Percentiles rank a stretch among this genome's conserved stretches.
Evolutionary conservation across 805 yeast species (phyloP).

Genomic region (Metschnikowia colocasiae): DNA sequence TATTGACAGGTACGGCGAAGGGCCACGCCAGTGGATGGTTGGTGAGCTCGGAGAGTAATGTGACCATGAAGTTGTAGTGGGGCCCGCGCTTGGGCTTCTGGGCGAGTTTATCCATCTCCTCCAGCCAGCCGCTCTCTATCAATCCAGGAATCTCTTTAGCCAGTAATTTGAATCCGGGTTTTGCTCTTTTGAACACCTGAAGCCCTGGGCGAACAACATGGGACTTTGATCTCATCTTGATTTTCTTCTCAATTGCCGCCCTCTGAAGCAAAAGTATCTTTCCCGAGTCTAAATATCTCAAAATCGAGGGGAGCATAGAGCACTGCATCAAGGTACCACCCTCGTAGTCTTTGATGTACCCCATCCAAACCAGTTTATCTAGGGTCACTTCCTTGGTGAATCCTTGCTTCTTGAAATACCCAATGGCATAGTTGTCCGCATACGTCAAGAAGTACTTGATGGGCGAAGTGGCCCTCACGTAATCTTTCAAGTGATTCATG

Average conservation of each 20-base stretch:
- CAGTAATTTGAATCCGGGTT: constrained; percentile 16
- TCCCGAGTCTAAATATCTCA: constrained; percentile 81
- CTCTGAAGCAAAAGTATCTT: constrained; percentile 83
- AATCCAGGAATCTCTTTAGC: constrained; percentile 80
- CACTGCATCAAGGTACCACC: constrained; percentile 99
- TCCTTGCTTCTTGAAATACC: constrained; percentile 97
- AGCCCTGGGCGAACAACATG: constrained; percentile 82
- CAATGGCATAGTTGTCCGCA: constrained; percentile 98
- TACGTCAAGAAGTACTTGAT: constrained; percentile 86
- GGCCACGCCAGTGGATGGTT: constrained; percentile 99
- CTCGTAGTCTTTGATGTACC: constrained; percentile 97
- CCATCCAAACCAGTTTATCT: constrained; percentile 91
- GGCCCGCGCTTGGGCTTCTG: constrained; percentile 93
- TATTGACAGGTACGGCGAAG: constrained; percentile 86
- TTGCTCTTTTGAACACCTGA: constrained; percentile 71
- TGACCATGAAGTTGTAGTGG: constrained; percentile 91
- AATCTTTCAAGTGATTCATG: constrained; percentile 97
- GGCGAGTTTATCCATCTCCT: constrained; percentile 96
- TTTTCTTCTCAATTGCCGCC: constrained; percentile 85
- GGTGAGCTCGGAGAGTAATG: constrained; percentile 79
- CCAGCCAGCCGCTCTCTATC: constrained; percentile 94
- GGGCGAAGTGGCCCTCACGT: constrained; percentile 82
- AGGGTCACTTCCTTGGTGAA: constrained; percentile 91
- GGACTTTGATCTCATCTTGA: constrained; percentile 71
- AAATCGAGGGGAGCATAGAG: constrained; percentile 78